Evolutionary conservation across 202 grass and related monocot species (phyloP).

Genomic region (Digitaria exilis): DNA sequence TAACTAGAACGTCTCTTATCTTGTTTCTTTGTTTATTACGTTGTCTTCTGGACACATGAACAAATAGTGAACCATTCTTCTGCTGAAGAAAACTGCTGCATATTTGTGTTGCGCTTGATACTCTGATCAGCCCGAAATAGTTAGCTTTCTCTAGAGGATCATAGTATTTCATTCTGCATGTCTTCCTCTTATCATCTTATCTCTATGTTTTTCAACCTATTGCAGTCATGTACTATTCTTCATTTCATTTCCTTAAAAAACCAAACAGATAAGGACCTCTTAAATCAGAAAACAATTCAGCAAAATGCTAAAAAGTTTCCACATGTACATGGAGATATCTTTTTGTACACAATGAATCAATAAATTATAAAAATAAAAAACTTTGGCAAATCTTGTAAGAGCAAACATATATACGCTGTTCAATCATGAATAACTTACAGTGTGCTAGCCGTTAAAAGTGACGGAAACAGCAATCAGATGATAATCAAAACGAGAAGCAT

Average conservation of each 20-base stretch:
- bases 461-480: slow-evolving; percentile 17
- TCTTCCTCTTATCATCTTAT: too few species aligned
- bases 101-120: not conserved
- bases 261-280: not conserved
- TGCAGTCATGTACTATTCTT: not conserved
- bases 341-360: slow-evolving; percentile 36
- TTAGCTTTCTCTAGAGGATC: not conserved
- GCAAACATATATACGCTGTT: not conserved
- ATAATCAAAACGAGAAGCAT: slow-evolving; percentile 55
- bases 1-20: not conserved
- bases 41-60: too few species aligned
- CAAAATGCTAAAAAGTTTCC: not conserved
- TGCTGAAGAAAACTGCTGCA: not conserved
- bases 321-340: not conserved
- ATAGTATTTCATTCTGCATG: not conserved
- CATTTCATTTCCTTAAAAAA: not conserved
- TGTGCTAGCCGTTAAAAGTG: not conserved
- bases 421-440: slow-evolving; percentile 4
- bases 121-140: not conserved
- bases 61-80: too few species aligned
- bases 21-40: too few species aligned
- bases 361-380: not conserved
- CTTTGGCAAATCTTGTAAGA: slow-evolving; percentile 17
- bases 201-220: not conserved
- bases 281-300: not conserved